Evolutionary conservation across 345 rosid genomes (phyloP).

Genomic region (Citrus sinensis): DNA sequence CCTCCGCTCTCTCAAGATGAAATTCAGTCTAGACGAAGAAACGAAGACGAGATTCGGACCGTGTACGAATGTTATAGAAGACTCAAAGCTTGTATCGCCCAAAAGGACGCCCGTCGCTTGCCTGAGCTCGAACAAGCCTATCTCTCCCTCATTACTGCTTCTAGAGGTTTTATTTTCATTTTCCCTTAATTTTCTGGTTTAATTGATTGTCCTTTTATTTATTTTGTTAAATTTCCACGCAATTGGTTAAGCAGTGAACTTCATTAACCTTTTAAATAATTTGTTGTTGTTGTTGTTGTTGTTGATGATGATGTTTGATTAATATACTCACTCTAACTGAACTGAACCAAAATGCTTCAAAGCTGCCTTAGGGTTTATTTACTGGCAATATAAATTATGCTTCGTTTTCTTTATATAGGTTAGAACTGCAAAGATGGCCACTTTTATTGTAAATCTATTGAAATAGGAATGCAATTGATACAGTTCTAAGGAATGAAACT

Average conservation of each 20-base stretch:
- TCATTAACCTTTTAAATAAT: too few relatives aligned
- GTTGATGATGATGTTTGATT: background rate
- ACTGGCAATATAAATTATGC: background rate
- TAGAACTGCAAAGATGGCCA: background rate
- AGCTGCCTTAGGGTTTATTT: background rate
- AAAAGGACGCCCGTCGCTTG: conserved; percentile 50
- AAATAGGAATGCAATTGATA: background rate
- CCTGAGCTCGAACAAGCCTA: conserved; percentile 71
- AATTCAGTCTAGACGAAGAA: conserved; percentile 53
- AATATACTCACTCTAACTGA: background rate
- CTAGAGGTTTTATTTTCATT: conserved; percentile 44
- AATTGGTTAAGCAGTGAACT: background rate
- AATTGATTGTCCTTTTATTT: background rate
- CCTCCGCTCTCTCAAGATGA: conserved; percentile 70
- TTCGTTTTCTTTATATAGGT: background rate
- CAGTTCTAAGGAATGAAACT: background rate
- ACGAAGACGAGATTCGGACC: conserved; percentile 77
- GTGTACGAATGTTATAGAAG: conserved; percentile 78
- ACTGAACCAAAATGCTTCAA: background rate
- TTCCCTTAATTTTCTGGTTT: background rate
- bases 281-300: background rate
- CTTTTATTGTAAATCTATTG: background rate
- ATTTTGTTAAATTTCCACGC: background rate
- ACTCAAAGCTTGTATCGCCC: conserved; percentile 58
- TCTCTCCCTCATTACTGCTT: conserved; percentile 69